phyloP scores from a whole-genome alignment of 129 eudicot species.

The Deinandra increscens region DNA sequence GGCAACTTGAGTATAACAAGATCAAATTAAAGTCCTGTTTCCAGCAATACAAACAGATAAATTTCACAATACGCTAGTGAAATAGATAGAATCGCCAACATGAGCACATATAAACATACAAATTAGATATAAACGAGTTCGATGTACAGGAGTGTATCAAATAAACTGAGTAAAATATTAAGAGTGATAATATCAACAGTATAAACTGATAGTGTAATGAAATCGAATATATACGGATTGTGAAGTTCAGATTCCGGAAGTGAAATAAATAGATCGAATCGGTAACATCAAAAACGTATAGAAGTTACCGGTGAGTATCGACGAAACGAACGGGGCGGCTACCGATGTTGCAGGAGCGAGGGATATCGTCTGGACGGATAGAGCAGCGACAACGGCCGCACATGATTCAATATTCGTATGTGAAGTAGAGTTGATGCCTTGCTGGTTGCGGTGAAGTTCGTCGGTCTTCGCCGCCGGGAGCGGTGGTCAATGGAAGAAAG shows the following conservation, averaged over 20 bases:
- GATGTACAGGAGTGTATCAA: neutral
- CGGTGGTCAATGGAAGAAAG: slow-evolving; percentile 18
- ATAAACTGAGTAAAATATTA: neutral
- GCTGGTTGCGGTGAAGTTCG: neutral
- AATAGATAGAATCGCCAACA: neutral
- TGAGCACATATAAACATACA: neutral
- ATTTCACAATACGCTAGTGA: neutral
- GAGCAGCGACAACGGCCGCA: slow-evolving; percentile 82
- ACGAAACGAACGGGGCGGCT: slow-evolving; percentile 60
- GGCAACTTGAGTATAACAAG: no score
- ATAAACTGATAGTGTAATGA: neutral
- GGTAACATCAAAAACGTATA: neutral
- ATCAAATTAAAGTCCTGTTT: neutral
- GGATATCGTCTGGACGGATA: slow-evolving; percentile 64
- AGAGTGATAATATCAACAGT: neutral
- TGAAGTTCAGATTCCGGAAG: neutral
- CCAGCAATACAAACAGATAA: neutral
- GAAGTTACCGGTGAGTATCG: slow-evolving; percentile 55
- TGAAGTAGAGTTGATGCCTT: neutral
- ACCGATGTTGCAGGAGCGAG: slow-evolving; percentile 65
- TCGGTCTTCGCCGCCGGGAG: neutral
- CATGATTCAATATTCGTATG: slow-evolving; percentile 35
- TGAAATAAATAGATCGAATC: neutral
- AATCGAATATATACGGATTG: neutral
- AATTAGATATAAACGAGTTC: neutral